These are phyloP conservation scores for Protea cynaroides DNA, from an alignment of 164 flowering plant species.

Conservation along the genomic window DNA sequence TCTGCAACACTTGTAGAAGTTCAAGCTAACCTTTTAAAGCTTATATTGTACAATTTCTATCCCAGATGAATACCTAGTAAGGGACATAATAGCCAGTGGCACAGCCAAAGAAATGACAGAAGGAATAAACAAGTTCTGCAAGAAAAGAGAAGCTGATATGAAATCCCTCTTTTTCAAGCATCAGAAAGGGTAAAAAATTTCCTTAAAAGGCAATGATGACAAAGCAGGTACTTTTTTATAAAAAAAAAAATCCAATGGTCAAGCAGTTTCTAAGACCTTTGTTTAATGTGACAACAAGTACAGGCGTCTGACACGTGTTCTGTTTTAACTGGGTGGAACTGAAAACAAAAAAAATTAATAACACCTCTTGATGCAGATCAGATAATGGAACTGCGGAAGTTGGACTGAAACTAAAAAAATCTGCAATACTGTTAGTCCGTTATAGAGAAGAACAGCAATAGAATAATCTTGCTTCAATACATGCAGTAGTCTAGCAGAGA, in stretches of 20 bases:
- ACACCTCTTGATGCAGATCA: too few relatives aligned
- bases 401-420: too few relatives aligned
- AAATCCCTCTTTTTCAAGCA: background rate
- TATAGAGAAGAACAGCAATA: too few relatives aligned
- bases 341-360: too few relatives aligned
- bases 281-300: too few relatives aligned
- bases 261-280: background rate
- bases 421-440: too few relatives aligned
- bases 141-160: constrained; percentile 11
- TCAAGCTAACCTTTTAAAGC: constrained; percentile 1
- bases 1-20: background rate
- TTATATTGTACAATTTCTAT: background rate
- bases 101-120: constrained; percentile 80
- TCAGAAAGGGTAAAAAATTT: background rate
- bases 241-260: background rate
- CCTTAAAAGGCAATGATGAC: background rate
- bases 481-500: too few relatives aligned
- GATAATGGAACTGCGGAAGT: too few relatives aligned
- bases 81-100: constrained; percentile 89
- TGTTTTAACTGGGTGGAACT: too few relatives aligned
- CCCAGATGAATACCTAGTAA: constrained; percentile 65
- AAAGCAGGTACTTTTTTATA: too few relatives aligned
- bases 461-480: too few relatives aligned
- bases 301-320: too few relatives aligned
- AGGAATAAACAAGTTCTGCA: constrained; percentile 73